Evolutionary conservation across 2,329 filamentous ascomycete genomes (phyloP), one percentile per base, ranked within the genome.

Genomic region (Hortaea sp.): DNA sequence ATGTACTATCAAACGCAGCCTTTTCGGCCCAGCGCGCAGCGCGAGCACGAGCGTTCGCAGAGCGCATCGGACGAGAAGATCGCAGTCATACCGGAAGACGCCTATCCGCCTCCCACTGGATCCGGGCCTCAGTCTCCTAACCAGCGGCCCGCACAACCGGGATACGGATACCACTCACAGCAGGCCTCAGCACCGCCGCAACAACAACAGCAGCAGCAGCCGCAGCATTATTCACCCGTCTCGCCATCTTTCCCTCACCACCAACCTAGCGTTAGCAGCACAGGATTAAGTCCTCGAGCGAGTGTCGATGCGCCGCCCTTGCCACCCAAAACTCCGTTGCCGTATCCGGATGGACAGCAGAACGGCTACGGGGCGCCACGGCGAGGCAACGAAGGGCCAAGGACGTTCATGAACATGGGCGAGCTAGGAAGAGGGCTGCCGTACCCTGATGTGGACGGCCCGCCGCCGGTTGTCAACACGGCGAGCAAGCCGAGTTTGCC

Each of bases 401-500:
- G 53, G 43, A 62, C 61, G 1, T 63, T 62, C 32, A 58, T 57
- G 55, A 56, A 64, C 31, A 61, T 63, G 57, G 58, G 57, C 6
- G 57, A 57, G 10, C 42, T 62, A 30, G 57, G 61, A 10, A 49
- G 56, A 31, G 43, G 52, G 12, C 74, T 86, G 31, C 88, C 88
- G 1, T 95, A 95, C 63, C 90, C 90, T 0, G 68, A 86, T 41
- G 82, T 81, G 40, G 84, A 94, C 58, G 85, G 84, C 28, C 82
- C 84, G 29, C 89, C 90, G 12, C 90, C 90, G 3, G 73, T 78
- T 5, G 88, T 94, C 6, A 94, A 94, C 58, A 85, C 88, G 76
- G 81, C 84, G 39, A 79, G 82, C 55, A 95, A 95, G 65, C 90
- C 90, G 29, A 39, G 10, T 10, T 5, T 39, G 10, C 20, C 37